phyloP scores from a whole-genome alignment of 1,139 yeast genomes.

The Lodderomyces metapsilosis region DNA sequence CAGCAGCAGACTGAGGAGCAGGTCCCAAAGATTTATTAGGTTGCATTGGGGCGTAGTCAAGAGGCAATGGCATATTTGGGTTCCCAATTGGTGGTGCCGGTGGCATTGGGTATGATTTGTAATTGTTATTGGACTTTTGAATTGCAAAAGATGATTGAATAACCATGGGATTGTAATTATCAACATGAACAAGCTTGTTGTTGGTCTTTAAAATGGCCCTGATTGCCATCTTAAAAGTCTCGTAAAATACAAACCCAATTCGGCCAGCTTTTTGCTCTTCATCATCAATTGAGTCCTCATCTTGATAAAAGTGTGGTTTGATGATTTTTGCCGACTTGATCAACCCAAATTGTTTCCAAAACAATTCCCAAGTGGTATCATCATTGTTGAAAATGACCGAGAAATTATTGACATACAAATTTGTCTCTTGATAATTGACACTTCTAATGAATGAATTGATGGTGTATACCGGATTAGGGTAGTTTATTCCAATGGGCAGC shows the following conservation, averaged over 20 bases:
- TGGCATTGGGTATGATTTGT: background rate
- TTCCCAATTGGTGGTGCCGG: constrained; percentile 2
- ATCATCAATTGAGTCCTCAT: background rate
- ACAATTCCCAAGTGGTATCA: constrained; percentile 37
- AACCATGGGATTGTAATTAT: constrained; percentile 21
- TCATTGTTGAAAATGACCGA: constrained; percentile 42
- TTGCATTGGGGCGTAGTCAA: background rate
- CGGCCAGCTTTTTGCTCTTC: constrained; percentile 37
- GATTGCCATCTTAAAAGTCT: constrained; percentile 37
- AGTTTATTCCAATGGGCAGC: constrained; percentile 10
- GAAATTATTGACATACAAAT: constrained; percentile 55
- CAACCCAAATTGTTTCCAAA: constrained; percentile 44
- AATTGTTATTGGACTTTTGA: constrained; percentile 23
- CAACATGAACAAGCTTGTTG: constrained; percentile 21
- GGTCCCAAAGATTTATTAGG: background rate
- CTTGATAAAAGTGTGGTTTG: constrained; percentile 39
- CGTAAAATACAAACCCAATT: constrained; percentile 45
- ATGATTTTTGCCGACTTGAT: constrained; percentile 46
- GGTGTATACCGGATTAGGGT: constrained; percentile 15
- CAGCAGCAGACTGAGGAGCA: background rate
- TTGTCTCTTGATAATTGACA: constrained; percentile 54
- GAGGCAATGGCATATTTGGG: background rate
- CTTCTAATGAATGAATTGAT: constrained; percentile 18
- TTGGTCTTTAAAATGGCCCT: constrained; percentile 41
- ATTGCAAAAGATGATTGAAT: constrained; percentile 45